Conservation (phyloP, 495 filamentous ascomycete genomes). For the Glutinoglossum americanum region DNA sequence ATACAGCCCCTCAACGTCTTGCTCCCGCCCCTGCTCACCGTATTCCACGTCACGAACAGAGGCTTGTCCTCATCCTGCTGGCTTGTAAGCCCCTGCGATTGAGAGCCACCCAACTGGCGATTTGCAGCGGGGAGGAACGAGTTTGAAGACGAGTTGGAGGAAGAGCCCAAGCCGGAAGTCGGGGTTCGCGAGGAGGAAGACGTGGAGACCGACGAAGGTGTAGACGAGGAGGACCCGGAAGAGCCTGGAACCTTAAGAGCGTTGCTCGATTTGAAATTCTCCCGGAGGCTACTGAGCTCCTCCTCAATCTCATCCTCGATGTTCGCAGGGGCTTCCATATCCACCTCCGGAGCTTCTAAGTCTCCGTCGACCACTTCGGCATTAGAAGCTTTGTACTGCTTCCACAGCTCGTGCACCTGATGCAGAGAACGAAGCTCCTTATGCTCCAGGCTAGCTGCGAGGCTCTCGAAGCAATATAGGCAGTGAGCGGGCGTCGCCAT, state of each 20-base stretch:
- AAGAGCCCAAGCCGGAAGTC: slow-evolving; percentile 2
- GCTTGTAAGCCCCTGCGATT: slow-evolving; percentile 2
- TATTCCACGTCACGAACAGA: slow-evolving; percentile 94
- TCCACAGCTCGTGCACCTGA: slow-evolving; percentile 54
- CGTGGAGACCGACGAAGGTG: slow-evolving; percentile 19
- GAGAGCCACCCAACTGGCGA: slow-evolving; percentile 11
- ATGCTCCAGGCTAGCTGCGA: slow-evolving; percentile 41
- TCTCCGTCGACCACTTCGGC: slow-evolving; percentile 11
- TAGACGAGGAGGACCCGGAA: slow-evolving; percentile 25
- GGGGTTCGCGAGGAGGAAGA: slow-evolving; percentile 11
- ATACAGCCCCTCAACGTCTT: slow-evolving; percentile 80
- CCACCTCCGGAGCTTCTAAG: slow-evolving; percentile 9
- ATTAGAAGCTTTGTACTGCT: slow-evolving; percentile 19
- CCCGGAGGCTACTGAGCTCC: slow-evolving; percentile 3
- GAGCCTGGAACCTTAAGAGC: slow-evolving; percentile 17
- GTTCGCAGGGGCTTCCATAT: not conserved
- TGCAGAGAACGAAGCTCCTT: slow-evolving; percentile 33
- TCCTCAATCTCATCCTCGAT: slow-evolving; percentile 8
- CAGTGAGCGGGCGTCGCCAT: slow-evolving; percentile 80
- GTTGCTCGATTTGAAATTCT: slow-evolving; percentile 5
- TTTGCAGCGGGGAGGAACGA: slow-evolving; percentile 7
- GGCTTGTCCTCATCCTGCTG: slow-evolving; percentile 26
- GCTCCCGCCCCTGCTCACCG: slow-evolving; percentile 29
- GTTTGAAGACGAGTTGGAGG: slow-evolving; percentile 1
- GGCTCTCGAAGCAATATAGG: slow-evolving; percentile 75